Evolutionary conservation across 1,139 yeast species (phyloP).

Genomic region (Hansenula lynferdii): DNA sequence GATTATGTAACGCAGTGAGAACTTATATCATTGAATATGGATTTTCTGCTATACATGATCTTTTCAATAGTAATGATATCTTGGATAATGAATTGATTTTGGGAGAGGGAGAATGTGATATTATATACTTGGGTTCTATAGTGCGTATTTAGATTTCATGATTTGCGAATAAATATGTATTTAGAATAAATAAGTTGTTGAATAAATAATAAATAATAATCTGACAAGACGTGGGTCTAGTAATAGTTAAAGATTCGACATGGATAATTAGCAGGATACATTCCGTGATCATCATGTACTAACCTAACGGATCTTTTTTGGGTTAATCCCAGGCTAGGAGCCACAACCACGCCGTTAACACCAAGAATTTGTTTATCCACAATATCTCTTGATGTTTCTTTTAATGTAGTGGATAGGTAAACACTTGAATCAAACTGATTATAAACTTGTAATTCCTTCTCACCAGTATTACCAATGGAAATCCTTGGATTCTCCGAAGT

Average conservation of each 20-base stretch:
- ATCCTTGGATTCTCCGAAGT: constrained; percentile 59
- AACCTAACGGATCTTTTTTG: constrained; percentile 54
- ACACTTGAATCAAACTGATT: constrained; percentile 31
- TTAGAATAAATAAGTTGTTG: too few relatives aligned
- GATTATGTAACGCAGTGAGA: not conserved
- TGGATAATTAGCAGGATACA: constrained; percentile 64
- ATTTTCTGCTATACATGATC: not conserved
- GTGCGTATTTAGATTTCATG: not conserved
- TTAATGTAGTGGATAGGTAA: constrained; percentile 51
- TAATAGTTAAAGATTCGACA: constrained; percentile 55
- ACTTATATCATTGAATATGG: not conserved
- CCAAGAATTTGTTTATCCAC: constrained; percentile 56
- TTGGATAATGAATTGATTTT: constrained; percentile 2
- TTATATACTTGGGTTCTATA: not conserved
- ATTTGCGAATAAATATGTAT: constrained; percentile 4
- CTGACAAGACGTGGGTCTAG: constrained; percentile 23
- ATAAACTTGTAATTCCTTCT: constrained; percentile 55
- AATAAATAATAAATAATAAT: not conserved
- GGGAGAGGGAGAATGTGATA: not conserved
- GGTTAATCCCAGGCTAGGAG: constrained; percentile 57
- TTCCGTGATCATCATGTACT: constrained; percentile 61
- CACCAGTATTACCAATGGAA: constrained; percentile 72
- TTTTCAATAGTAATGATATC: constrained; percentile 1
- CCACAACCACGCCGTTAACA: constrained; percentile 65
- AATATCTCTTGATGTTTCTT: constrained; percentile 36